Conservation (phyloP, 2,329 filamentous ascomycete genomes). For the Alternaria burnsii region DNA sequence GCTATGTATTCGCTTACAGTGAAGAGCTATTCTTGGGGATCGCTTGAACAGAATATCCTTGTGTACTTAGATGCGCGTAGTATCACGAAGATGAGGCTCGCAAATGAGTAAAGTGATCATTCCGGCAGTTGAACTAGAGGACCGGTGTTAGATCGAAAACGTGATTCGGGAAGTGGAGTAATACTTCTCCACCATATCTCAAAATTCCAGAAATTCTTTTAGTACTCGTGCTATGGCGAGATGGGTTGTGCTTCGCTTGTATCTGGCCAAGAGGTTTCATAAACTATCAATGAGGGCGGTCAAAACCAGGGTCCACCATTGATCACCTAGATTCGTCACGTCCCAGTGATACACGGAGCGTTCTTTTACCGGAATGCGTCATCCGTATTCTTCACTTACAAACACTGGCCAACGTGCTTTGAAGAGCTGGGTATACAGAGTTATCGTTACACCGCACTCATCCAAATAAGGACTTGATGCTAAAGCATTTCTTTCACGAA, state of each 20-base stretch:
- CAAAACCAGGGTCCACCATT: background rate
- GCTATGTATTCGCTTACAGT: background rate
- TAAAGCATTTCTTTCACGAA: background rate
- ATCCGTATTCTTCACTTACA: background rate
- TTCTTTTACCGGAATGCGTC: background rate
- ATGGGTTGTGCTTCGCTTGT: background rate
- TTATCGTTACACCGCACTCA: background rate
- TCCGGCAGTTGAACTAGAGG: background rate
- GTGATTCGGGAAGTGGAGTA: background rate
- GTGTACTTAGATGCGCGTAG: background rate
- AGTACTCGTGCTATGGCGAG: background rate
- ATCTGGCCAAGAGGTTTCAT: background rate
- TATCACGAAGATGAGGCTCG: background rate
- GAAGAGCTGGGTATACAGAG: background rate
- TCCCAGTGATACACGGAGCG: background rate
- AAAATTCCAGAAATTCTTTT: background rate
- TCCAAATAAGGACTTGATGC: background rate
- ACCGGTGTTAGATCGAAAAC: background rate
- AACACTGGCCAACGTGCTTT: background rate
- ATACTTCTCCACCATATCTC: background rate
- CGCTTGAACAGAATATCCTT: background rate
- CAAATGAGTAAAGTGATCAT: background rate
- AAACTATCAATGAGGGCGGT: background rate
- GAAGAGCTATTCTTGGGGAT: background rate
- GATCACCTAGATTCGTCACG: background rate